Evolutionary conservation across 176 grass and related monocot genomes (phyloP).

Genomic region (Bothriochloa decipiens): DNA sequence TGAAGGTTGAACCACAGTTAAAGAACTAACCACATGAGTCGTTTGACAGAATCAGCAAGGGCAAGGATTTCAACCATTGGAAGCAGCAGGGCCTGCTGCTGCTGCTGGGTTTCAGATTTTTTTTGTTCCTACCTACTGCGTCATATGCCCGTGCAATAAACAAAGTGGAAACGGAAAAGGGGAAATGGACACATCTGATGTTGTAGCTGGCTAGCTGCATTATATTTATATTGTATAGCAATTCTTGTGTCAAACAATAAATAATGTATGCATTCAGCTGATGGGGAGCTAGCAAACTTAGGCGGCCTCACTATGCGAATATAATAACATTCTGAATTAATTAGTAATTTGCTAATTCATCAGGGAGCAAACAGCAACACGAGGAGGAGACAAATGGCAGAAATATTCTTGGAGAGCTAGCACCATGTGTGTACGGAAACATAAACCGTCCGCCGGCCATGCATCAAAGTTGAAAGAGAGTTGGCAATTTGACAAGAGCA

Average conservation of each 20-base stretch:
- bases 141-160: neutral
- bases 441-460: neutral
- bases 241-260: neutral
- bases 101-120: slow-evolving; percentile 11
- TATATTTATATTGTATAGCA: neutral
- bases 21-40: neutral
- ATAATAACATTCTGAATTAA: too few species aligned
- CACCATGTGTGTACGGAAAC: too few species aligned
- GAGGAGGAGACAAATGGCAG: neutral
- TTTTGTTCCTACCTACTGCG: neutral
- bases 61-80: neutral
- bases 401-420: neutral
- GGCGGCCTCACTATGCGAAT: neutral
- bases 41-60: slow-evolving; percentile 20
- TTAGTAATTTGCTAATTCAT: too few species aligned
- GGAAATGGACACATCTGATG: slow-evolving; percentile 6
- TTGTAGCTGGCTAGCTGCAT: neutral
- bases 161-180: neutral
- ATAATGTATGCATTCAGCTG: neutral
- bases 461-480: neutral
- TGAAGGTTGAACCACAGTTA: neutral
- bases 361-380: neutral
- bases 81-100: neutral
- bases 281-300: neutral
- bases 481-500: neutral